Conservation (phyloP, 805 yeast species). For the Kuraishia piskuri region DNA sequence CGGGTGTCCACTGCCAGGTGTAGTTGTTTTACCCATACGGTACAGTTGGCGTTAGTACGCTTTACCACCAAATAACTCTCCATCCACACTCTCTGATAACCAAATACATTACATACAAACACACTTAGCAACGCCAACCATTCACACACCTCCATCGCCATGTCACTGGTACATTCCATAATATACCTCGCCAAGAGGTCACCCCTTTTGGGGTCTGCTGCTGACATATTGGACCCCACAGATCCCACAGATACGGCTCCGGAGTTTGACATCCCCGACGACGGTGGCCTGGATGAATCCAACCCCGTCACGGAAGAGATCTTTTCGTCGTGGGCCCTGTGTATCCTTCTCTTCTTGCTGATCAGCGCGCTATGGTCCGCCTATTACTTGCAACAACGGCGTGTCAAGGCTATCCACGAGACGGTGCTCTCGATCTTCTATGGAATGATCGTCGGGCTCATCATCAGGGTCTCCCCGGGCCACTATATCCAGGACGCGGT, state of each 20-base stretch:
- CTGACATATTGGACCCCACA: conserved; percentile 4
- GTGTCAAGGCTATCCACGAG: conserved; percentile 95
- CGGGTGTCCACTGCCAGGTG: no score
- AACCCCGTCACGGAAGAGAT: conserved; percentile 93
- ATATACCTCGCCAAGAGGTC: not conserved
- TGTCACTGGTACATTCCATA: not conserved
- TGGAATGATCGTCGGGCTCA: conserved; percentile 92
- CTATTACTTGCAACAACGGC: conserved; percentile 81
- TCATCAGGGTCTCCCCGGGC: conserved; percentile 89
- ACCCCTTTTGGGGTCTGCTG: not conserved
- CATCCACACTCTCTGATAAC: no score
- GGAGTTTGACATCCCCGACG: conserved; percentile 34
- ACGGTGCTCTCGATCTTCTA: conserved; percentile 93
- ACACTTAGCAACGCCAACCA: no score
- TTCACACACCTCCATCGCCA: not conserved
- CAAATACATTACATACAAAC: no score
- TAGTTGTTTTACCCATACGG: no score
- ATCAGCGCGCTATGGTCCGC: conserved; percentile 93
- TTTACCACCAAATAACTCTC: no score
- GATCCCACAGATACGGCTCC: conserved; percentile 30
- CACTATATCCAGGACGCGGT: conserved; percentile 96
- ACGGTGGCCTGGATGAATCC: conserved; percentile 41
- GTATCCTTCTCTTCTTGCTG: conserved; percentile 70
- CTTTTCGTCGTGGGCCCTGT: conserved; percentile 95
- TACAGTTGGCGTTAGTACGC: no score